These are phyloP conservation scores for Camellia japonica DNA, from an alignment of 148 eudicot genomes.

Conservation along the genomic window DNA sequence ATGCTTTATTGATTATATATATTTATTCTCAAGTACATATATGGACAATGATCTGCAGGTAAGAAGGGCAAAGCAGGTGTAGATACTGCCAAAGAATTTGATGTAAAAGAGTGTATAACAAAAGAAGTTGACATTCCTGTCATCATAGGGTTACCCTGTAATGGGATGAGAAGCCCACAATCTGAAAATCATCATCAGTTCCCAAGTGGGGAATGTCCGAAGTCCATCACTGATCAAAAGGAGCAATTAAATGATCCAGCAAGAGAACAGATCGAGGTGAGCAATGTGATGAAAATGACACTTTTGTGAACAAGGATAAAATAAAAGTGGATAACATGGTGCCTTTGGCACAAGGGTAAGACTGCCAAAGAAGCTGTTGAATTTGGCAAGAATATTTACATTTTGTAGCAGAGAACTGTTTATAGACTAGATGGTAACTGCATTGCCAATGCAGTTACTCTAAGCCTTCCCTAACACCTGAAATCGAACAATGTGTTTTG, in stretches of 20 bases:
- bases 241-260: neutral
- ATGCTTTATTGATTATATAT: neutral
- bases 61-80: slow-evolving; percentile 24
- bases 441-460: neutral
- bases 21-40: neutral
- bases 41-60: slow-evolving; percentile 17
- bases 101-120: slow-evolving; percentile 12
- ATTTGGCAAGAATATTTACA: too few species aligned
- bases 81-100: slow-evolving; percentile 22
- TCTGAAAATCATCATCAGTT: slow-evolving; percentile 21
- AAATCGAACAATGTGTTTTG: neutral
- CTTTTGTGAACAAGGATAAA: neutral
- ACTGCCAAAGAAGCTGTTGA: neutral
- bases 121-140: slow-evolving; percentile 24
- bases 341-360: neutral
- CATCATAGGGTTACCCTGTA: slow-evolving; percentile 41
- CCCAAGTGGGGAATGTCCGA: slow-evolving; percentile 15
- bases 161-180: slow-evolving; percentile 26
- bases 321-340: neutral
- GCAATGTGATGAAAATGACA: neutral
- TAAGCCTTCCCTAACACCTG: neutral
- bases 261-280: slow-evolving; percentile 3
- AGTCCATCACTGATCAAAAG: slow-evolving; percentile 14
- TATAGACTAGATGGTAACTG: neutral
- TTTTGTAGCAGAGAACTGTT: neutral